Evolutionary conservation across 2,329 filamentous ascomycete species (phyloP), one percentile per base, ranked within the genome.

Genomic region (Aspergillus ibericus): DNA sequence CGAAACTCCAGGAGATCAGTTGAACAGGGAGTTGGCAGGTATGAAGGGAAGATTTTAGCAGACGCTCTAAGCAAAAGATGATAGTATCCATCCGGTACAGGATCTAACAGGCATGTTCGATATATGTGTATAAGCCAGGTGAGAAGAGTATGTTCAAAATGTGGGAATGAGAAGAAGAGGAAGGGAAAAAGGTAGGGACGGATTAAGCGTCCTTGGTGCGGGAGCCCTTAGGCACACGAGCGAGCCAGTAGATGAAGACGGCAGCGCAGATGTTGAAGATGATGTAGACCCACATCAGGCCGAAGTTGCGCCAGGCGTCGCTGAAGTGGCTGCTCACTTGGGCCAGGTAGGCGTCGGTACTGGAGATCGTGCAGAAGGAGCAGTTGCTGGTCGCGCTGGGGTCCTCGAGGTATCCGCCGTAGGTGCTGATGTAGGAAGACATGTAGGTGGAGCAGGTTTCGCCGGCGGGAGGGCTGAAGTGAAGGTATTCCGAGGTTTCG

Each of bases 221-320:
- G 62, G 53, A 71, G 53, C 67, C 68, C 69, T 78, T 78, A 3
- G 77, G 77, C 4, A 88, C 85, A 13, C 86, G 76, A 66, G 87
- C 84, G 18, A 85, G 63, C 71, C 83, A 91, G 72, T 91, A 91
- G 1, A 87, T 72, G 10, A 79, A 62, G 2, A 89, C 76, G 0
- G 87, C 86, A 2, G 81, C 75, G 38, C 74, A 72, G 38, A 89
- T 81, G 65, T 91, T 89, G 72, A 90, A 88, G 0, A 75, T 59
- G 38, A 91, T 82, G 65, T 83, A 91, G 0, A 79, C 85, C 83
- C 86, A 91, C 67, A 91, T 77, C 40, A 91, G 79, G 1, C 88
- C 89, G 58, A 86, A 90, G 68, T 91, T 89, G 57, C 88, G 80
- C 88, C 88, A 91, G n/a, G 71, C 74, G 27, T 84, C 73, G 0